These are phyloP conservation scores for Rosellinia necatrix DNA, from an alignment of 2,329 filamentous ascomycete species.

Conservation along the genomic window DNA sequence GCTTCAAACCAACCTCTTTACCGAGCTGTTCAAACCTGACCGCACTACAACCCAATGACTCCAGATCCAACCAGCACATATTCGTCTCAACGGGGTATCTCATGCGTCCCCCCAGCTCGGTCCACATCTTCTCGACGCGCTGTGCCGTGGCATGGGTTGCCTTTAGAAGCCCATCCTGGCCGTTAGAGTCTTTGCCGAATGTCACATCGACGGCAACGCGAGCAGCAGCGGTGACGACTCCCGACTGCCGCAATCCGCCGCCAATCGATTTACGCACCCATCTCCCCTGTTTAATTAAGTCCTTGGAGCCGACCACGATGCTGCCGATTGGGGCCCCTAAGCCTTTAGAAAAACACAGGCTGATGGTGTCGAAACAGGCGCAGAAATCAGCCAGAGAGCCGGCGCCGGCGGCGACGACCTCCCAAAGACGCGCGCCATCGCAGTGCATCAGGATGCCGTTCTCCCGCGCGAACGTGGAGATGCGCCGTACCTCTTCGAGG, in stretches of 20 bases:
- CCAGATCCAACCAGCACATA: constrained; percentile 72
- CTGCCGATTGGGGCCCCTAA: constrained; percentile 58
- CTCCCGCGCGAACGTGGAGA: constrained; percentile 41
- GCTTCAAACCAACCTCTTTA: constrained; percentile 34
- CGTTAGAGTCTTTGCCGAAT: constrained; percentile 61
- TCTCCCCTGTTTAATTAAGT: constrained; percentile 68
- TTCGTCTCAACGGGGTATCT: constrained; percentile 69
- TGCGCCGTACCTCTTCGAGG: constrained; percentile 40
- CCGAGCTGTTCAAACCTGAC: constrained; percentile 36
- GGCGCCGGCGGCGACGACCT: constrained; percentile 51
- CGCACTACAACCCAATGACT: constrained; percentile 31
- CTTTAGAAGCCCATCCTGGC: constrained; percentile 47
- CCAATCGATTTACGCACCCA: constrained; percentile 82
- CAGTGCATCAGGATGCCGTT: constrained; percentile 52
- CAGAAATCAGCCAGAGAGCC: constrained; percentile 49
- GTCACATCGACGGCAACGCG: constrained; percentile 79
- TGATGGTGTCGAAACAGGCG: constrained; percentile 53
- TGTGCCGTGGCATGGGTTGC: constrained; percentile 63
- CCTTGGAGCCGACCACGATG: constrained; percentile 50
- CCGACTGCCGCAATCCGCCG: constrained; percentile 76
- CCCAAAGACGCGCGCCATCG: constrained; percentile 59
- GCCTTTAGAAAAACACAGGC: constrained; percentile 57
- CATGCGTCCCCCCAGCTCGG: constrained; percentile 62
- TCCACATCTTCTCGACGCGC: constrained; percentile 67
- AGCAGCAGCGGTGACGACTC: constrained; percentile 76